These are phyloP conservation scores for Akanthomyces uredinophilus DNA, from an alignment of 2,329 filamentous ascomycete genomes.

Conservation along the genomic window DNA sequence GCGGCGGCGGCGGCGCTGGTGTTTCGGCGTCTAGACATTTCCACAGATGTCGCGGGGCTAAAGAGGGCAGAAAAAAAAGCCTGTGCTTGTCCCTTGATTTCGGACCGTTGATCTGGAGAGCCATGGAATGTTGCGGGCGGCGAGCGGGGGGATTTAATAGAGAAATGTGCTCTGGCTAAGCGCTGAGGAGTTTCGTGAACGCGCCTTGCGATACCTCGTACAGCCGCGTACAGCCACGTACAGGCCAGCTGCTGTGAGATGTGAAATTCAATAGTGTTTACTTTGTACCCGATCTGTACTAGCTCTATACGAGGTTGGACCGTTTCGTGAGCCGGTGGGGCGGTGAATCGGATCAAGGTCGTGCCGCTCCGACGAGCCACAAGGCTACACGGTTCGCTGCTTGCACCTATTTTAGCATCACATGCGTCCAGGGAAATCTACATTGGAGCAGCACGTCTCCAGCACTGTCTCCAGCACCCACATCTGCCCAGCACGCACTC, in stretches of 20 bases:
- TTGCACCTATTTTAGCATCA: neutral
- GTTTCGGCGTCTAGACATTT: conserved; percentile 13
- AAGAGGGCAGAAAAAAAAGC: neutral
- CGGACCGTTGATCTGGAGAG: neutral
- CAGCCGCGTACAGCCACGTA: neutral
- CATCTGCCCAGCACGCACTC: neutral
- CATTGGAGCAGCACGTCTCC: no score
- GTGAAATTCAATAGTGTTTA: conserved; percentile 14
- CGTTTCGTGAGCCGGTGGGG: neutral
- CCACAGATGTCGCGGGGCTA: conserved; percentile 10
- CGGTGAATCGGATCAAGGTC: neutral
- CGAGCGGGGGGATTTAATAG: neutral
- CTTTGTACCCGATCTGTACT: conserved; percentile 13
- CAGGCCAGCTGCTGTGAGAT: neutral
- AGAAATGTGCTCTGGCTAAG: neutral
- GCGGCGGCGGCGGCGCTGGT: neutral
- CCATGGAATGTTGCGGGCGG: conserved; percentile 3
- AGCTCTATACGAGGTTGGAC: neutral
- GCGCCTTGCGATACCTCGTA: neutral
- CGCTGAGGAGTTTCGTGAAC: neutral
- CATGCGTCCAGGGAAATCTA: no score
- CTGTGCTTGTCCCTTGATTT: neutral
- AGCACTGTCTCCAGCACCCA: no score
- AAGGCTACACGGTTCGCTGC: neutral
- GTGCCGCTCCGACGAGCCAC: neutral